Conservation (phyloP, 345 rosid species). For the Citrus inodora region DNA sequence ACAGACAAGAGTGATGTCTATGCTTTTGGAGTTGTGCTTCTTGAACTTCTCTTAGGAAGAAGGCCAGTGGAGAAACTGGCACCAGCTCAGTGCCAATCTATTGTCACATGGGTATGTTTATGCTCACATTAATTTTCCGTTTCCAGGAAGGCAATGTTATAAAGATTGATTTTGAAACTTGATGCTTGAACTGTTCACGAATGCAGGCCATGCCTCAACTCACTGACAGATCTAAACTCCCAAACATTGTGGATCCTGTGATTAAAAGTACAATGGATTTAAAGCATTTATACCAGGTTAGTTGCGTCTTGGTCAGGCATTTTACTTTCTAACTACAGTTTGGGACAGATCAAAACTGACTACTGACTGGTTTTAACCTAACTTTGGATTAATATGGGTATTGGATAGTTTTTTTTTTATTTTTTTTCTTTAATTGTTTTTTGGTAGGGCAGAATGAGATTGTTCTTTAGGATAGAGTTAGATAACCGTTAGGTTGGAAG, state of each 20-base stretch:
- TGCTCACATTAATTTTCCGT: not conserved
- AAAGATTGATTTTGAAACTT: not conserved
- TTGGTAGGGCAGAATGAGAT: not conserved
- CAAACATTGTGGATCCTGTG: conserved; percentile 77
- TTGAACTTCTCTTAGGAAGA: conserved; percentile 84
- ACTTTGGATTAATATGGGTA: not conserved
- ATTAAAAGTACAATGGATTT: conserved; percentile 72
- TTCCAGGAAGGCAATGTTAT: not conserved
- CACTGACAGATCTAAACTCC: conserved; percentile 81
- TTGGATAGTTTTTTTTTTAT: no score
- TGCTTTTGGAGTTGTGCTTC: conserved; percentile 92
- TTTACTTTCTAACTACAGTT: not conserved
- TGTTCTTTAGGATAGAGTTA: not conserved
- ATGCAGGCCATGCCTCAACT: conserved; percentile 99
- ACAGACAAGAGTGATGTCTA: conserved; percentile 98
- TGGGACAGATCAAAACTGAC: not conserved
- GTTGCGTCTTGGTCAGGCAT: not conserved
- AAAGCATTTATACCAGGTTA: conserved; percentile 92
- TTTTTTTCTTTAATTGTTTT: not conserved
- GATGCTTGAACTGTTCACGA: conserved; percentile 14
- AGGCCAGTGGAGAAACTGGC: conserved; percentile 87
- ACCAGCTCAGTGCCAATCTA: conserved; percentile 84
- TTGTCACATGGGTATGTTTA: conserved; percentile 82
- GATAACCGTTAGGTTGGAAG: not conserved
- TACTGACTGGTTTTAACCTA: not conserved